Conservation (phyloP, 179 eudicot species). For the Beta macrorhiza region DNA sequence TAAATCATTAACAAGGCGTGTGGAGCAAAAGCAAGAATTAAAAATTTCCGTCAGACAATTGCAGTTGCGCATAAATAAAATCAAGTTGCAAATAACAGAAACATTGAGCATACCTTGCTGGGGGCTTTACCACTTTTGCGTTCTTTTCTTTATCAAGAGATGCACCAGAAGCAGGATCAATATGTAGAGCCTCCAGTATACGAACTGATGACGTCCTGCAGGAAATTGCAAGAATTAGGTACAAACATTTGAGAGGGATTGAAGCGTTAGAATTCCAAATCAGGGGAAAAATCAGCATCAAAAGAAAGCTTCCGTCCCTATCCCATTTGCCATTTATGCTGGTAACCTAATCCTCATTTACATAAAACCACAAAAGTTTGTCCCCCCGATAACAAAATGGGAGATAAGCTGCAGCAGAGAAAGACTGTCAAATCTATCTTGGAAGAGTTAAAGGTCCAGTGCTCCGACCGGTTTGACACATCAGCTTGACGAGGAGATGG, state of each 20-base stretch:
- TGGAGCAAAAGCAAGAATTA: not conserved
- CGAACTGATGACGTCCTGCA: slow-evolving; percentile 85
- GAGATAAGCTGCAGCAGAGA: slow-evolving; percentile 68
- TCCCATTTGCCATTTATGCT: slow-evolving; percentile 43
- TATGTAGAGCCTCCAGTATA: slow-evolving; percentile 92
- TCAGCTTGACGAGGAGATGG: slow-evolving; percentile 78
- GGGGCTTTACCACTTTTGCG: slow-evolving; percentile 55
- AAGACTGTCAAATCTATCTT: slow-evolving; percentile 79
- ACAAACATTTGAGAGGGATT: slow-evolving; percentile 20
- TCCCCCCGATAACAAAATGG: slow-evolving; percentile 53
- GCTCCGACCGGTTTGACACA: slow-evolving; percentile 93
- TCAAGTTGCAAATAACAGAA: not conserved
- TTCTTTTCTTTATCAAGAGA: slow-evolving; percentile 79
- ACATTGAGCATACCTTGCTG: slow-evolving; percentile 46
- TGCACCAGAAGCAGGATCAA: slow-evolving; percentile 96
- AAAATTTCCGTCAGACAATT: not conserved
- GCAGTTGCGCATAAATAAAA: not conserved
- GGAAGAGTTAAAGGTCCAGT: slow-evolving; percentile 86
- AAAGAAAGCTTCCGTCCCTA: slow-evolving; percentile 44
- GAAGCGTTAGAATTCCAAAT: slow-evolving; percentile 39
- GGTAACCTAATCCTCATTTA: slow-evolving; percentile 44
- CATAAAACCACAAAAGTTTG: slow-evolving; percentile 50
- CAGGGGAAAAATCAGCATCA: slow-evolving; percentile 50
- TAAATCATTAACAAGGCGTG: not conserved
- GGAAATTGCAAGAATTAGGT: slow-evolving; percentile 42